Evolutionary conservation across 345 rosid genomes (phyloP), one percentile per base, ranked within the genome.

Genomic region (Geranium brycei): DNA sequence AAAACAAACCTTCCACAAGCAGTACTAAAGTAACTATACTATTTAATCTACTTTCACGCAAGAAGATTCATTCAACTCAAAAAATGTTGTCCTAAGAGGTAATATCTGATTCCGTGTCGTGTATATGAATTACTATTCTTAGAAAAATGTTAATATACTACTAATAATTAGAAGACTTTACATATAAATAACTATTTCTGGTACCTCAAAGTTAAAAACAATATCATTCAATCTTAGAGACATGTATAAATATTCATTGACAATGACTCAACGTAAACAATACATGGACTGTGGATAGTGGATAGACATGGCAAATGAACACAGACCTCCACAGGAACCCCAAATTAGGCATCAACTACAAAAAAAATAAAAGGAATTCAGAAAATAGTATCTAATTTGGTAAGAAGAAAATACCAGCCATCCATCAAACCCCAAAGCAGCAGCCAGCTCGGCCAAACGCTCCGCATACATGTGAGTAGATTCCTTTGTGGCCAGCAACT

Each of bases 371-470:
- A 38, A 38, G 47, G 47, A 38, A 38, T 38, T 38, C 13, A 47
- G 15, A 47, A 47, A 47, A 47, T 47, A 11, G 15, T 6, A 47
- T 0, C 13, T 3, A 3, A 47, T 47, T 47, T 56, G 56, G 14
- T 57, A 59, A 19, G 7, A 63, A 68, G 57, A 62, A 17, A 23
- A 63, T 78, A 92, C 98, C 85, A 87, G 87, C 96, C 96, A 92
- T 13, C 95, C 98, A 68, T 92, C 96, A 56, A 89, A 87, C 61
- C 91, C 91, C 66, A 89, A 72, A 59, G 68, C 75, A 75, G 67
- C 71, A 35, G 91, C 83, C 62, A 89, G 95, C 71, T 92, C 86
- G 11, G 80, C 78, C 77, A 92, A 81, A 61, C 79, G 78, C 64
- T 86, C 87, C 1, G 95, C 96, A 79, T 82, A 83, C 70, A 71